These are phyloP conservation scores for Noccaea bulbosa DNA, from an alignment of 345 rosid genomes.

Conservation along the genomic window DNA sequence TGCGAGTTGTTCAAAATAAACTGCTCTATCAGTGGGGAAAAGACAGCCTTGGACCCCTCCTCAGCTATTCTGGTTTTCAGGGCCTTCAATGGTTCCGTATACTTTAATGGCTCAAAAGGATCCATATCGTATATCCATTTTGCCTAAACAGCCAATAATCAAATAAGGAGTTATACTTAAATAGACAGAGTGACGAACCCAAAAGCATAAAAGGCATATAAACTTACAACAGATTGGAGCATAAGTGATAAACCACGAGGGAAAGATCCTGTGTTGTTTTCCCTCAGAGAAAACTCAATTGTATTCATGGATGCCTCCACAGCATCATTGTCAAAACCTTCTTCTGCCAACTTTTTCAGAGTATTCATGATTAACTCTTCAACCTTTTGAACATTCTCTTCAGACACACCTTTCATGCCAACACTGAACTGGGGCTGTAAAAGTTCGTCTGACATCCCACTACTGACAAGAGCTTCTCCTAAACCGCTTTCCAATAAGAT, in stretches of 20 bases:
- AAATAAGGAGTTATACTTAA: constrained; percentile 28
- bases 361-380: constrained; percentile 79
- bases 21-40: constrained; percentile 89
- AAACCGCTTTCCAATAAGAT: constrained; percentile 91
- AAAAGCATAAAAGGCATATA: constrained; percentile 9
- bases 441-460: constrained; percentile 92
- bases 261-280: constrained; percentile 95
- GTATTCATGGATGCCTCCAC: constrained; percentile 99
- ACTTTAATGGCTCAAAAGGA: constrained; percentile 95
- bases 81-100: constrained; percentile 77
- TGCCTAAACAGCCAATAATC: constrained; percentile 53
- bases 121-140: constrained; percentile 99
- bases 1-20: constrained; percentile 82
- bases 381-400: constrained; percentile 72
- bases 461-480: constrained; percentile 92
- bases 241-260: constrained; percentile 97
- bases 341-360: constrained; percentile 72
- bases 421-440: constrained; percentile 95
- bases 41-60: constrained; percentile 93
- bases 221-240: constrained; percentile 84
- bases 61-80: constrained; percentile 81
- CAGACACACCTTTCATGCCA: constrained; percentile 87
- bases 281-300: constrained; percentile 94
- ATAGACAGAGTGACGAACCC: constrained; percentile 1
- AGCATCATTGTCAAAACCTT: constrained; percentile 90